Percentiles rank a stretch among this genome's conserved stretches.
These are phyloP conservation scores for Plenodomus lindquistii DNA, from an alignment of 2,329 filamentous ascomycete genomes.

Conservation along the genomic window DNA sequence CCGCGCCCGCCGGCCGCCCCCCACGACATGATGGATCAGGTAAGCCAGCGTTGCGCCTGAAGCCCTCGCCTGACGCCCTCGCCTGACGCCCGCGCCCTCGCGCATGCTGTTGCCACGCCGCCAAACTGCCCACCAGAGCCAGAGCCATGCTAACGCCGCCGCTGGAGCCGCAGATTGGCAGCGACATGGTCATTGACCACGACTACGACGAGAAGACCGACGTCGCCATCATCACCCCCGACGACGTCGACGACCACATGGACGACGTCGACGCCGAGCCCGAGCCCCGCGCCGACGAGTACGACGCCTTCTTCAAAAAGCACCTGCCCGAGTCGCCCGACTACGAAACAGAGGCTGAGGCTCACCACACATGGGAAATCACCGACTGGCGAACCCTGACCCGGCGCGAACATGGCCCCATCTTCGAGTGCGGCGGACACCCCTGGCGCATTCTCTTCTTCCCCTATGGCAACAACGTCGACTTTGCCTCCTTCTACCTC, in stretches of 20 bases:
- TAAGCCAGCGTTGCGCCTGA: constrained; percentile 29
- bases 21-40: constrained; percentile 42
- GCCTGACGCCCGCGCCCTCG: no score
- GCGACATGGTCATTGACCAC: constrained; percentile 66
- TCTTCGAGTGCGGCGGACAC: constrained; percentile 82
- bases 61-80: neutral
- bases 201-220: constrained; percentile 66
- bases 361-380: constrained; percentile 83
- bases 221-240: constrained; percentile 65
- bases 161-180: constrained; percentile 54
- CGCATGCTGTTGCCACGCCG: no score
- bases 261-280: constrained; percentile 58
- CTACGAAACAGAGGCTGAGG: constrained; percentile 77
- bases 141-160: constrained; percentile 9
- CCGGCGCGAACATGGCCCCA: constrained; percentile 83
- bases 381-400: constrained; percentile 76
- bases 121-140: constrained; percentile 1
- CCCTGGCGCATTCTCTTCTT: constrained; percentile 98
- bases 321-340: constrained; percentile 78
- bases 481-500: constrained; percentile 92
- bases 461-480: constrained; percentile 90
- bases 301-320: constrained; percentile 81
- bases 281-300: constrained; percentile 61
- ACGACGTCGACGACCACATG: constrained; percentile 63
- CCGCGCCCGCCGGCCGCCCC: constrained; percentile 14